Evolutionary conservation across 75 land plant species (phyloP), one percentile per base, ranked within the genome.

Genomic region (Pseudotsuga menziesii): DNA sequence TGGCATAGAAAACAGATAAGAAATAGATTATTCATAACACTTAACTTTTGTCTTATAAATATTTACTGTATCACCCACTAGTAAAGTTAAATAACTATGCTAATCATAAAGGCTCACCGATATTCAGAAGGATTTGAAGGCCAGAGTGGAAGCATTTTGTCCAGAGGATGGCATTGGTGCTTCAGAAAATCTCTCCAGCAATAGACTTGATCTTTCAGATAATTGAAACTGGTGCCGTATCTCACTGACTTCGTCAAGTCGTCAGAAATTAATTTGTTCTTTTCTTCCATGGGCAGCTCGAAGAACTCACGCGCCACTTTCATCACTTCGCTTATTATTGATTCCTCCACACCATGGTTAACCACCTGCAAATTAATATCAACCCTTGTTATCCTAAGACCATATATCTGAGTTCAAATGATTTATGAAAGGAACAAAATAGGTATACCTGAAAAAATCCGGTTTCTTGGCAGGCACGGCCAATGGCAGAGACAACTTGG

Each of bases 181-280:
- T 92, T 88, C 54, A 88, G 58, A 83, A 90, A 92, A 57, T 90
- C 92, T 61, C 94, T 83, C 94, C 94, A 90, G 56, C 79, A 92
- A 16, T 81, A 62, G 41, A 92, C 82, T 75, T 81, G 84, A 70
- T 90, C 90, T 2, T 83, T 89, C n/a, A 35, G 39, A 17, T 72
- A 73, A 39, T 87, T 88, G 78, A 87, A 74, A 57, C 88, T 83
- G 74, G 85, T 82, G 13, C 88, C 91, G 77, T 89, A 89, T 35
- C 92, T 86, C 56, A 89, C 89, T 23, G 91, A 78, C 32, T 84
- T 77, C 54, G 56, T 73, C 25, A 84, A 80, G 32, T 83, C 76
- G 56, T 74, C 76, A 25, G 87, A 87, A 22, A 77, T 61, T 16
- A 77, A 79, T 2, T 12, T 26, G 75, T 84, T 82, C 82, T 85